These are phyloP conservation scores for Pleomassaria siparia DNA, from an alignment of 2,329 filamentous ascomycete species.

Conservation along the genomic window DNA sequence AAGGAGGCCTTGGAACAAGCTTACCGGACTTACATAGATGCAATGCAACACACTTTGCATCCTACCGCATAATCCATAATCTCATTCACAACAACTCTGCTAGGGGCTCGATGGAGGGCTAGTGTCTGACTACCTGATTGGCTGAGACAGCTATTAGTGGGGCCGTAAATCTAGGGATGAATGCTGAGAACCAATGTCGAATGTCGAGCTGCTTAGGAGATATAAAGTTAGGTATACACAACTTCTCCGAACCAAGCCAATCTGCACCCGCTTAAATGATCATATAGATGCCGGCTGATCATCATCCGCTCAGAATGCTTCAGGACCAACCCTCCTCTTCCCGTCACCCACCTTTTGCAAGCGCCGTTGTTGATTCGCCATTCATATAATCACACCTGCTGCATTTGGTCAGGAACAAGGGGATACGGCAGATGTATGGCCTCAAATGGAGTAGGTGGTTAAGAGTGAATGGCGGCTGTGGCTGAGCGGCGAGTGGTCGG, in stretches of 20 bases:
- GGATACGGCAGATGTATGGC: neutral
- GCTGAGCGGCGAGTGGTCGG: constrained; percentile 2
- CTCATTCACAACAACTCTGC: too few species aligned
- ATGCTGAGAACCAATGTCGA: too few species aligned
- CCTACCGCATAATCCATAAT: too few species aligned
- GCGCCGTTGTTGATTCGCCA: neutral
- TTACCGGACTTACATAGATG: neutral
- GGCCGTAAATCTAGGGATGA: too few species aligned
- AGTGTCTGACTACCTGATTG: too few species aligned
- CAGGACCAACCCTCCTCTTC: neutral
- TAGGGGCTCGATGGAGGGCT: too few species aligned
- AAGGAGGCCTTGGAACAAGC: neutral
- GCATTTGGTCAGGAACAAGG: neutral
- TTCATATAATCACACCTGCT: neutral
- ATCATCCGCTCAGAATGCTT: neutral
- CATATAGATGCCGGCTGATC: neutral
- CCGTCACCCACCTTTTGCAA: neutral
- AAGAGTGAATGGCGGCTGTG: constrained; percentile 1
- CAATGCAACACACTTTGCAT: neutral
- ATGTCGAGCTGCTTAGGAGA: too few species aligned
- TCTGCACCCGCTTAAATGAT: neutral
- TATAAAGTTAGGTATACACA: too few species aligned
- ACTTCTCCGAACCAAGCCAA: neutral
- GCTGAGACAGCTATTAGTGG: too few species aligned
- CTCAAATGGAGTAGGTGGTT: constrained; percentile 4